Conservation (phyloP, 2,329 filamentous ascomycete species). For the Apiospora saccharicola region DNA sequence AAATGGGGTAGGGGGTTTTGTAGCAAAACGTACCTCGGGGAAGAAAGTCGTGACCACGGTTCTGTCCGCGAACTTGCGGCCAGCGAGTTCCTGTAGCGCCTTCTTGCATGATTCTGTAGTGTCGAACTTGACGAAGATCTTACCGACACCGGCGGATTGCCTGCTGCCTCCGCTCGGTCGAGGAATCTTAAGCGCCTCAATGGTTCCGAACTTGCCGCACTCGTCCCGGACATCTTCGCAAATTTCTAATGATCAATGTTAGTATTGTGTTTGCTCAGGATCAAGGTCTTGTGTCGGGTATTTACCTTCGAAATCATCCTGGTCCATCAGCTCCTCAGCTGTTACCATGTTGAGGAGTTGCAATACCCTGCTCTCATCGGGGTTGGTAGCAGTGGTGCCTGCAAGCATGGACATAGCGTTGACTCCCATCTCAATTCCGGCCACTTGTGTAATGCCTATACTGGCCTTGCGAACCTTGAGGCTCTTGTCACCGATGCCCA, state of each 20-base stretch:
- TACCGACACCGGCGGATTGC: slow-evolving; percentile 89
- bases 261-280: neutral
- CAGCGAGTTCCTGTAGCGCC: slow-evolving; percentile 88
- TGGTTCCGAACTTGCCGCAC: slow-evolving; percentile 86
- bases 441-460: slow-evolving; percentile 91
- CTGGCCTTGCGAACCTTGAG: slow-evolving; percentile 89
- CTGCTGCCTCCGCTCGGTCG: slow-evolving; percentile 83
- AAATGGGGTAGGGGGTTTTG: slow-evolving; percentile 21
- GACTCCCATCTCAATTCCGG: slow-evolving; percentile 92
- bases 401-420: slow-evolving; percentile 98
- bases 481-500: slow-evolving; percentile 88
- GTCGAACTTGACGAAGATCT: slow-evolving; percentile 97
- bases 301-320: slow-evolving; percentile 93
- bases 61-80: slow-evolving; percentile 93
- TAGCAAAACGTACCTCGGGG: slow-evolving; percentile 72
- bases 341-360: slow-evolving; percentile 99
- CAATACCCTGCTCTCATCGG: slow-evolving; percentile 83
- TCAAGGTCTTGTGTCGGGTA: slow-evolving; percentile 16
- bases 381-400: slow-evolving; percentile 80
- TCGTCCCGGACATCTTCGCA: slow-evolving; percentile 93
- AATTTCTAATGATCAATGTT: slow-evolving; percentile 72
- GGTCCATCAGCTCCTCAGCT: slow-evolving; percentile 89
- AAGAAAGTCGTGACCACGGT: slow-evolving; percentile 98
- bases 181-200: slow-evolving; percentile 92
- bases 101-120: slow-evolving; percentile 78